Evolutionary conservation across 768 basidiomycete species (phyloP), one percentile per base, ranked within the genome.

Genomic region (Suillus spraguei): DNA sequence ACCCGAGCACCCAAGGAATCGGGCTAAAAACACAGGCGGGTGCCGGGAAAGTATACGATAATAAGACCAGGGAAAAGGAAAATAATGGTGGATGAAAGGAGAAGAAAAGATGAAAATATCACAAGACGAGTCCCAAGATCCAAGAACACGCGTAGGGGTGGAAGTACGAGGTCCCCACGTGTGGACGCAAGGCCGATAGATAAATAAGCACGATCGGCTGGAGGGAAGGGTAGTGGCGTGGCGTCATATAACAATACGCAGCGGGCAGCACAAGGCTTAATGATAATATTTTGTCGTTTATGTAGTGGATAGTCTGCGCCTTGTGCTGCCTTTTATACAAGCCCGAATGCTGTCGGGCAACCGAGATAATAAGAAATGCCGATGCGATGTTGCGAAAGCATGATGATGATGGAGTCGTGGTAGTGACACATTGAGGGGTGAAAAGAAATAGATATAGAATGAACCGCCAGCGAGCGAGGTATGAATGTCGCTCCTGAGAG

Each of bases 401-500:
- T 78, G 77, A 72, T 69, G 68, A 70, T 74, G 72, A 69, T 68
- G 68, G 78, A 74, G 72, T 69, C 74, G 75, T 67, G 73, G 74
- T 80, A 80, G 69, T 80, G 79, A 76, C 75, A 80, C 79, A 76
- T 73, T 80, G 79, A 74, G 69, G 66, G 69, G 65, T 67, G 67
- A 60, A 68, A 65, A 60, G 67, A 73, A 68, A 71, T 70, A 68
- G 63, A 61, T 65, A 41, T 59, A 68, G 49, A 69, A 66, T 60
- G 61, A 63, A 69, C 74, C 68, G 66, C 68, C 71, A 75, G 71
- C 78, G 69, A 74, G 74, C 73, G 80, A 80, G 77, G 78, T 76
- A 82, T 81, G 78, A 82, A 82, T 82, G 78, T 77, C 77, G 76
- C 72, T 67, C 75, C 71, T 69, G 68, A 71, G 65, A 65, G 62